Percentiles rank a stretch among this genome's conserved stretches.
Evolutionary conservation across 129 eudicot species (phyloP).

Genomic region (Deinandra increscens): DNA sequence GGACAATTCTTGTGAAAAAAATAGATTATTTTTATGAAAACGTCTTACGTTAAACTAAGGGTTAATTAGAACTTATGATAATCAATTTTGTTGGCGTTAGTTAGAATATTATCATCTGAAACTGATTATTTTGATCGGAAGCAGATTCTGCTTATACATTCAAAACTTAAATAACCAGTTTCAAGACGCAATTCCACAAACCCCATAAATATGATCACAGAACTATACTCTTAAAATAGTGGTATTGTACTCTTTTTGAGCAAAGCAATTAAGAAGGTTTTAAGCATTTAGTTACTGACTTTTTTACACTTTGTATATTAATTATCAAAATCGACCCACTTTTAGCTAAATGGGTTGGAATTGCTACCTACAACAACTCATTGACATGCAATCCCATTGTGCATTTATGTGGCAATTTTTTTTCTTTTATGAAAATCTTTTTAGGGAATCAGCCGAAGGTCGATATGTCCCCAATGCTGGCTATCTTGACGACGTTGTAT

Average conservation of each 20-base stretch:
- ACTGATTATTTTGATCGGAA: not conserved
- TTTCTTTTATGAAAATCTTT: not conserved
- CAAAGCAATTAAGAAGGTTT: not conserved
- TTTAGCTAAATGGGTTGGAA: not conserved
- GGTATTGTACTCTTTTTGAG: not conserved
- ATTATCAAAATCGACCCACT: not conserved
- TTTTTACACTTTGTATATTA: not conserved
- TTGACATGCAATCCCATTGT: not conserved
- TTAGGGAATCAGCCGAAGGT: conserved; percentile 92
- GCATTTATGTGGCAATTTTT: not conserved
- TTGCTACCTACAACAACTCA: not conserved
- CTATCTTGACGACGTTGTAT: conserved; percentile 67
- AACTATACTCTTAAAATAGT: not conserved
- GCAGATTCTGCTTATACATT: not conserved
- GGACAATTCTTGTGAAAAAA: not conserved
- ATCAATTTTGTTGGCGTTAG: not conserved
- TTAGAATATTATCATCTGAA: not conserved
- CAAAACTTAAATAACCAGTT: too few species aligned
- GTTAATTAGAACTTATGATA: not conserved
- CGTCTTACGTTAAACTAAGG: not conserved
- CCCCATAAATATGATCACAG: not conserved
- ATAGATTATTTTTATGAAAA: not conserved
- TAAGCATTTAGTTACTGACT: not conserved
- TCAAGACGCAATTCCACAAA: not conserved
- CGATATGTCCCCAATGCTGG: conserved; percentile 86